These are phyloP conservation scores for Firmiana major DNA, from an alignment of 345 rosid species.

Conservation along the genomic window DNA sequence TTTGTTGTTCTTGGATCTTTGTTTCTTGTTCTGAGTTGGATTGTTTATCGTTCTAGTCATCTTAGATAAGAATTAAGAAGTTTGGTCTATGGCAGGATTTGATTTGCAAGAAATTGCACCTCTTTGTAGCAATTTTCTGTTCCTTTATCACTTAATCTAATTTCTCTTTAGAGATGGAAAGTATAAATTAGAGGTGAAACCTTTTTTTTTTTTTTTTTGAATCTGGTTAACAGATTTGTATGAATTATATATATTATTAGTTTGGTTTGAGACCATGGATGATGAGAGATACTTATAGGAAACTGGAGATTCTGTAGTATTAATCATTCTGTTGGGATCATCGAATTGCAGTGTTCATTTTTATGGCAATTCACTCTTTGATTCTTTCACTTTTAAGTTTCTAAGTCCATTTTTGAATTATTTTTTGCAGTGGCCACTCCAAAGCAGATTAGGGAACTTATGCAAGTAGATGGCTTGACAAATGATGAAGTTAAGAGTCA, in stretches of 20 bases:
- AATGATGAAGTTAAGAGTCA: conserved; percentile 99
- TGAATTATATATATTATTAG: not conserved
- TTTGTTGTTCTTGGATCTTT: not conserved
- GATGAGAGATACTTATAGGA: not conserved
- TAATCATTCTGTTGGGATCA: not conserved
- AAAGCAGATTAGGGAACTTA: conserved; percentile 90
- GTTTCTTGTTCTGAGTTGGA: not conserved
- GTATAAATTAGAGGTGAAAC: no score
- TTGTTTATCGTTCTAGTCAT: not conserved
- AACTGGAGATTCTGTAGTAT: conserved; percentile 3
- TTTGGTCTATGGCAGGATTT: not conserved
- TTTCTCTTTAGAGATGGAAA: not conserved
- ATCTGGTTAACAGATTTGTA: not conserved
- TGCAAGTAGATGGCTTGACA: conserved; percentile 92
- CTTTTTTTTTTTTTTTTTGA: not conserved
- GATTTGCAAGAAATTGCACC: not conserved
- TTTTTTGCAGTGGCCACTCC: conserved; percentile 82
- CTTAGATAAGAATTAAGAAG: not conserved
- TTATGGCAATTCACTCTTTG: not conserved
- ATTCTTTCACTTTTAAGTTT: conserved; percentile 10
- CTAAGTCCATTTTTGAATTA: not conserved
- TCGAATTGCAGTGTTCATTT: not conserved
- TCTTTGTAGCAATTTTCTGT: not conserved
- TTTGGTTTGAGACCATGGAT: not conserved
- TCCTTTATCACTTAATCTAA: not conserved